Percentiles rank a stretch among this genome's conserved stretches.
These are phyloP conservation scores for Colletotrichum australisinense DNA, from an alignment of 2,329 filamentous ascomycete genomes.

Conservation along the genomic window DNA sequence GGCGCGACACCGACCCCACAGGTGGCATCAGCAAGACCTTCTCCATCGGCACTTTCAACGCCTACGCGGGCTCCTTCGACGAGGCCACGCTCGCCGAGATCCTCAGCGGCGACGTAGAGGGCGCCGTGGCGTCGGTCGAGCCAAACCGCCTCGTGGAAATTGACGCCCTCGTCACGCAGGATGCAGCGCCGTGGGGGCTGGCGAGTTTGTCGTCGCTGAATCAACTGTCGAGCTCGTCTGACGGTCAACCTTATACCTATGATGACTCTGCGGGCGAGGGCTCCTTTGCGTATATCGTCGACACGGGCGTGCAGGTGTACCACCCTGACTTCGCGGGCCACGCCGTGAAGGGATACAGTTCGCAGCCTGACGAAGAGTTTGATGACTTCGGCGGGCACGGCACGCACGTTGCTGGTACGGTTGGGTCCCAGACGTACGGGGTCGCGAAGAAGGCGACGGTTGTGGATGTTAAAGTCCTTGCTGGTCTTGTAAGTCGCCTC, in stretches of 20 bases:
- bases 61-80: conserved; percentile 57
- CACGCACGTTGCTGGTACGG: conserved; percentile 52
- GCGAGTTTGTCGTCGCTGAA: no score
- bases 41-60: conserved; percentile 49
- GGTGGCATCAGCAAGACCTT: conserved; percentile 31
- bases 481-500: conserved; percentile 34
- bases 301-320: conserved; percentile 49
- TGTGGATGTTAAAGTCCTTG: conserved; percentile 57
- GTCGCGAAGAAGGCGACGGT: conserved; percentile 57
- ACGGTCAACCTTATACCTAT: no score
- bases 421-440: conserved; percentile 48
- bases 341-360: conserved; percentile 35
- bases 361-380: conserved; percentile 42
- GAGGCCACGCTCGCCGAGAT: conserved; percentile 53
- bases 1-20: conserved; percentile 40
- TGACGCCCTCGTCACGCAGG: no score
- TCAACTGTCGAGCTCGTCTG: no score
- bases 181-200: no score
- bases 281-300: conserved; percentile 53
- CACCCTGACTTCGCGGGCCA: conserved; percentile 48
- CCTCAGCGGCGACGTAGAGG: neutral
- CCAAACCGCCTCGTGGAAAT: conserved; percentile 41
- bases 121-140: conserved; percentile 40
- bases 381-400: conserved; percentile 55
- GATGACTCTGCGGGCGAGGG: conserved; percentile 41